Base-by-base conservation (phyloP, 305 asterid genomes). In the Solanum hybrid region DNA sequence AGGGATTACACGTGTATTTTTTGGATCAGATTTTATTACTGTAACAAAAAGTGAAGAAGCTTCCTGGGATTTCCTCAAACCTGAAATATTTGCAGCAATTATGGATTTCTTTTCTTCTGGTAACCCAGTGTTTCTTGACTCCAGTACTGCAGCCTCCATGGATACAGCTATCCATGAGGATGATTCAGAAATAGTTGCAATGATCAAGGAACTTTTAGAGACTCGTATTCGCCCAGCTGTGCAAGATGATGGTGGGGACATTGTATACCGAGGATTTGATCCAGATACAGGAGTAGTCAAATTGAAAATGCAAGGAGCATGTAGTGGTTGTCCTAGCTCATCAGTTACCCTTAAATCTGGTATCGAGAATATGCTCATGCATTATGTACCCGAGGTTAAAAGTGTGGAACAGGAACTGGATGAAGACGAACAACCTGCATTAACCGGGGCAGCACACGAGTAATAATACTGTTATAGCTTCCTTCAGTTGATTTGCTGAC, bases 271-370 rank as follows among this genome's bases (percentile, higher is more conserved):
- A 3, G 98, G 95, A 39, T 97, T 96, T 45, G 95, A 96, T 79
- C 88, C 91, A 2, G 98, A 96, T 24, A 92, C 93, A 3, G 99
- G 99, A 86, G 89, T 96, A 73, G 99, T 97, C 77, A 96, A 93
- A 91, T 94, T 97, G 90, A 94, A 94, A 91, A 96, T 97, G 99
- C 99, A 97, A 91, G 99, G 99, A 87, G 99, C 99, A 26, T 97
- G 99, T 92, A 97, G 99, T 86, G 99, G 99, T 15, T 97, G 99
- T 93, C 99, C 99, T 70, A 97, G 99, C 93, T 97, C 99, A 10
- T 94, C 98, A 0, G 98, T 97, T 81, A 97, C 99, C 45, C 92
- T 97, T 92, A 97, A 97, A 90, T 96, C 99, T 57, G 99, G 99
- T 75, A 97, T 97, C 36, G 99, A 97, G 92, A 96, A 97, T 89